Conservation (phyloP, 495 filamentous ascomycete genomes). For the Penicillium fimorum region DNA sequence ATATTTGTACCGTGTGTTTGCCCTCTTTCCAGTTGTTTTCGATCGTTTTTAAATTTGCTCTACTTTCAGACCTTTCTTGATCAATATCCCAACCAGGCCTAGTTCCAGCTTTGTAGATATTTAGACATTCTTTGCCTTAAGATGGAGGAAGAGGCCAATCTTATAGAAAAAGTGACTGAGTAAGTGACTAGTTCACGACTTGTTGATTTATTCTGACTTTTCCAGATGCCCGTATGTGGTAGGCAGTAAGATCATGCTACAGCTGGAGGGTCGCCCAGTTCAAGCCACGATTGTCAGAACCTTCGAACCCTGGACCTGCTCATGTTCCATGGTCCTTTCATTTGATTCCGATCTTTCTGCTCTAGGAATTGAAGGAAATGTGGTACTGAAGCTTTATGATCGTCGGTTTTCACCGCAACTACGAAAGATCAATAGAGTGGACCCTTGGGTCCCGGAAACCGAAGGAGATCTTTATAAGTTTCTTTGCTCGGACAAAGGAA, state of each 20-base stretch:
- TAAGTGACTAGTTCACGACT: not conserved
- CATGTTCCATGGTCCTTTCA: not conserved
- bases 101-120: too few relatives aligned
- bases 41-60: too few relatives aligned
- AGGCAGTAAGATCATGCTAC: not conserved
- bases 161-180: not conserved
- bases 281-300: not conserved
- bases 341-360: conserved; percentile 3
- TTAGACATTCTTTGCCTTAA: not conserved
- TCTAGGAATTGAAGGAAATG: not conserved
- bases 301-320: not conserved
- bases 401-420: too few relatives aligned
- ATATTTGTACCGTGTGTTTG: too few relatives aligned
- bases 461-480: not conserved
- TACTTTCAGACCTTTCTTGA: too few relatives aligned
- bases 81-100: too few relatives aligned
- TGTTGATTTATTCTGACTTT: not conserved
- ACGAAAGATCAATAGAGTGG: too few relatives aligned
- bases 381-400: not conserved
- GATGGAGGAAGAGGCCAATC: not conserved
- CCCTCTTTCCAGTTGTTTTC: too few relatives aligned
- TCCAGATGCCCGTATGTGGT: not conserved
- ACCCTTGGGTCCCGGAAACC: not conserved
- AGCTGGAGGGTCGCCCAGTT: not conserved
- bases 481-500: not conserved